Conservation (phyloP, 495 filamentous ascomycete genomes). For the Talaromyces borbonicus region DNA sequence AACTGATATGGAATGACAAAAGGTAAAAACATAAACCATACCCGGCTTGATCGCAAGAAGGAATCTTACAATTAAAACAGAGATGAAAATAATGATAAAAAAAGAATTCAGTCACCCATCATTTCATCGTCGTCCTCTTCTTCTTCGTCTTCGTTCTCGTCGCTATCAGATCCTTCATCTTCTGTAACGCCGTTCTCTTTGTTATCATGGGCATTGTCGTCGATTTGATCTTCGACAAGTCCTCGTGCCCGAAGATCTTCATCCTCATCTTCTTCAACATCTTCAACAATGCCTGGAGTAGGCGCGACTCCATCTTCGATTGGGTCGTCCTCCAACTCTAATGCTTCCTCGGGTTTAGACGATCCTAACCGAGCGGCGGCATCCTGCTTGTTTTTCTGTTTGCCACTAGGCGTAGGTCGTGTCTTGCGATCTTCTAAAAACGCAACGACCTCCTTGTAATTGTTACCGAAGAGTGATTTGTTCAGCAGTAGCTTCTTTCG, state of each 20-base stretch:
- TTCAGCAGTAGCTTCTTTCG: constrained; percentile 57
- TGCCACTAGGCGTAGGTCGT: constrained; percentile 30
- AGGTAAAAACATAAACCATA: too few relatives aligned
- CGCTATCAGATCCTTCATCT: not conserved
- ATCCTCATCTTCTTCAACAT: constrained; percentile 45
- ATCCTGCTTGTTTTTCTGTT: constrained; percentile 40
- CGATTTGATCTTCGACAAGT: constrained; percentile 46
- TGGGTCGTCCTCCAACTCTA: constrained; percentile 31
- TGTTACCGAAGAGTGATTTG: constrained; percentile 53
- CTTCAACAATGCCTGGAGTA: constrained; percentile 39
- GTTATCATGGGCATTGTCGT: constrained; percentile 42
- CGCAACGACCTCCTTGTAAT: constrained; percentile 66
- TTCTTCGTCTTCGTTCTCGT: constrained; percentile 28
- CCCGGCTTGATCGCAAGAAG: too few relatives aligned
- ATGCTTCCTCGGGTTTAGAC: constrained; percentile 28
- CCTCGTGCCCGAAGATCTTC: constrained; percentile 55
- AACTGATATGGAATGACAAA: constrained; percentile 9
- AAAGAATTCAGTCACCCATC: constrained; percentile 50
- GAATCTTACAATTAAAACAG: too few relatives aligned
- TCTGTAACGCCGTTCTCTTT: constrained; percentile 5
- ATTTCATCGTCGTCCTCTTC: constrained; percentile 54
- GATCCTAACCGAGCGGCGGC: constrained; percentile 13
- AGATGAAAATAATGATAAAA: constrained; percentile 3
- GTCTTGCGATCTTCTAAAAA: constrained; percentile 57
- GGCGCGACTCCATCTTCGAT: constrained; percentile 42